Evolutionary conservation across 371 early-diverging fungal genomes (phyloP).

Genomic region (Mortierella polycephala): DNA sequence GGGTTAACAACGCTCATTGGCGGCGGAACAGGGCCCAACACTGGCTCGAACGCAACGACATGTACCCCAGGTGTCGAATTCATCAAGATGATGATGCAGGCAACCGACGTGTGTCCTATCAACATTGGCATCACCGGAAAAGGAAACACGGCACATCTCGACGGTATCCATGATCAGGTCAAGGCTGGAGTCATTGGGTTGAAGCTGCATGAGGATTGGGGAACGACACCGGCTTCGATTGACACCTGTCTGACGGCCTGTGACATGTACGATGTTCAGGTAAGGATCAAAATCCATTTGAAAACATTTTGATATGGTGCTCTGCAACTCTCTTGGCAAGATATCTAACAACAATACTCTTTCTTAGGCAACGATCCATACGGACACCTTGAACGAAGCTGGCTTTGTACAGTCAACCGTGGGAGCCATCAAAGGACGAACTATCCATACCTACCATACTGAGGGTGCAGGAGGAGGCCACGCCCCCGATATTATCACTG

Average conservation of each 20-base stretch:
- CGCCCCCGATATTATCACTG: conserved; percentile 88
- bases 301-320: neutral
- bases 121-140: conserved; percentile 96
- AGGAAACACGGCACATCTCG: conserved; percentile 78
- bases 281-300: conserved; percentile 11
- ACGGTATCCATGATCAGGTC: conserved; percentile 83
- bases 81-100: conserved; percentile 87
- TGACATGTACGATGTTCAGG: conserved; percentile 90
- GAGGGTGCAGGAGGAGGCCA: conserved; percentile 98
- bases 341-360: neutral
- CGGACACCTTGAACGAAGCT: conserved; percentile 94
- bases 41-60: conserved; percentile 94
- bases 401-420: conserved; percentile 94
- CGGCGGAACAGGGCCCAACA: conserved; percentile 95
- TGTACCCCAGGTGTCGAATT: conserved; percentile 88
- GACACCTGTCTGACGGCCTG: conserved; percentile 87
- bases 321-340: neutral
- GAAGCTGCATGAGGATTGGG: conserved; percentile 96
- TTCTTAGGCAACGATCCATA: conserved; percentile 82
- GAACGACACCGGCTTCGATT: conserved; percentile 92
- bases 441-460: conserved; percentile 94
- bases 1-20: conserved; percentile 94
- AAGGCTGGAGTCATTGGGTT: conserved; percentile 91
- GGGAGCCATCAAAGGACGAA: conserved; percentile 86
- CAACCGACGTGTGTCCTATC: conserved; percentile 87